Evolutionary conservation across 139 green algal species (phyloP).

Genomic region (Chlamydomonas asymmetrica): DNA sequence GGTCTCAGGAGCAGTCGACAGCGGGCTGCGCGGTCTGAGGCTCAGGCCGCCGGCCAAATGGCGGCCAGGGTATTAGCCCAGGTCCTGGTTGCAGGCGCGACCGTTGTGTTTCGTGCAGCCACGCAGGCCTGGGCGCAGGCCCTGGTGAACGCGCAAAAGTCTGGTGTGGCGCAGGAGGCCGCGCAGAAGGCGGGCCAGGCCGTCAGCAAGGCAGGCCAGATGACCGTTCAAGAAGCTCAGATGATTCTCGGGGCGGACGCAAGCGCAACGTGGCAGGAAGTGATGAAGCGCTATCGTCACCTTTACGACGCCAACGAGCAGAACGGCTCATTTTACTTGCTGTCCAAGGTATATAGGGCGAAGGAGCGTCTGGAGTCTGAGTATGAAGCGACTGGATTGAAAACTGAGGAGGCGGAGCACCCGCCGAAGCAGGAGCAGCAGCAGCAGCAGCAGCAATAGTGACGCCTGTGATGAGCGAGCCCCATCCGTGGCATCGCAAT

Average conservation of each 20-base stretch:
- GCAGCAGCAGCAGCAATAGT: constrained; percentile 30
- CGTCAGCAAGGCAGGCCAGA: constrained; percentile 29
- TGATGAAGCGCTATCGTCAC: constrained; percentile 82
- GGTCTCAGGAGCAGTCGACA: too few relatives aligned
- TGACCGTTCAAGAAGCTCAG: constrained; percentile 77
- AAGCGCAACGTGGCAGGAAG: constrained; percentile 65
- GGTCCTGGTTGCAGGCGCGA: constrained; percentile 80
- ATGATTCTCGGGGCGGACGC: constrained; percentile 74
- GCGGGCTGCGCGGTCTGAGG: too few relatives aligned
- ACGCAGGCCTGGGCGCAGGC: constrained; percentile 83
- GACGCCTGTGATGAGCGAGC: too few relatives aligned
- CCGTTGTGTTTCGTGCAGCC: constrained; percentile 79
- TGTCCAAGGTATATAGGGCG: constrained; percentile 79
- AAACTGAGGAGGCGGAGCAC: constrained; percentile 6
- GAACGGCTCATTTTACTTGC: constrained; percentile 88
- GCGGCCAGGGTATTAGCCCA: constrained; percentile 83
- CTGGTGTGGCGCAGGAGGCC: constrained; percentile 73
- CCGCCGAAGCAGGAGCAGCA: constrained; percentile 9
- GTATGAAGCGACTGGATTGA: constrained; percentile 16
- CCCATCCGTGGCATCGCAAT: too few relatives aligned
- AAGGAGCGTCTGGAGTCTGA: constrained; percentile 53
- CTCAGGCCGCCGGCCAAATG: too few relatives aligned
- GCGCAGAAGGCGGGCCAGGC: constrained; percentile 34
- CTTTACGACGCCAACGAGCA: constrained; percentile 86
- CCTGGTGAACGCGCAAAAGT: constrained; percentile 79